Evolutionary conservation across 1,284 basidiomycete genomes (phyloP), one percentile per base, ranked within the genome.

Genomic region (Tilletia setariae): DNA sequence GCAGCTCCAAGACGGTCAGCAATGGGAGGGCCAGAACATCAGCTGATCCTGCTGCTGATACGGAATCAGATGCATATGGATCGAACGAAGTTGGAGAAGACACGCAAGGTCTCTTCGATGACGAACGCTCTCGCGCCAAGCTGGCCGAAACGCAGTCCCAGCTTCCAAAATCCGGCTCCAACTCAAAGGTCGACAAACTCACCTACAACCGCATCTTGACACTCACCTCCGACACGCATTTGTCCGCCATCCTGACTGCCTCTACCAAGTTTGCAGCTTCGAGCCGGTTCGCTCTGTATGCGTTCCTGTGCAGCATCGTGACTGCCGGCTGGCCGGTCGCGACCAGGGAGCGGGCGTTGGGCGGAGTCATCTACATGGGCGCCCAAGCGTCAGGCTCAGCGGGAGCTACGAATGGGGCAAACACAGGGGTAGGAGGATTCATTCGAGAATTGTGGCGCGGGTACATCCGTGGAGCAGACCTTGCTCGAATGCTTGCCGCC

Each of bases 391-490:
- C 51, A 64, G 43, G 1, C 30, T 43, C 66, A 61, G 68, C 19
- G 3, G 4, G 25, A 25, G 40, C 7, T n/a, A 42, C 66, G 44
- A 11, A 15, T 13, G 23, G 62, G 61, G 35, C 11, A 40, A 65
- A 69, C 1, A 67, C 63, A 3, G n/a, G 32, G 44, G 25, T 40
- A 13, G 59, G 70, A 4, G 73, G 74, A 23, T 65, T 80, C 11
- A 74, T 79, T 15, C 75, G 79, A 21, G 80, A 82, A 53, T 66
- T 81, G 16, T 82, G 80, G 79, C 71, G 79, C 13, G 79, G 79
- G 28, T 79, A 75, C 44, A 70, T 80, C 1, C 77, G 80, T 15
- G 71, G 72, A 49, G 72, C 72, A 51, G 19, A 66, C 3, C 69
- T 81, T 1, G 73, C 73, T 13, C 71, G 72, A 16, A 70, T 44